A percentile compares a stretch with the other conserved stretches of the same genome.
Conservation (phyloP, 2,329 filamentous ascomycete genomes). For the Pseudomassariella vexata region DNA sequence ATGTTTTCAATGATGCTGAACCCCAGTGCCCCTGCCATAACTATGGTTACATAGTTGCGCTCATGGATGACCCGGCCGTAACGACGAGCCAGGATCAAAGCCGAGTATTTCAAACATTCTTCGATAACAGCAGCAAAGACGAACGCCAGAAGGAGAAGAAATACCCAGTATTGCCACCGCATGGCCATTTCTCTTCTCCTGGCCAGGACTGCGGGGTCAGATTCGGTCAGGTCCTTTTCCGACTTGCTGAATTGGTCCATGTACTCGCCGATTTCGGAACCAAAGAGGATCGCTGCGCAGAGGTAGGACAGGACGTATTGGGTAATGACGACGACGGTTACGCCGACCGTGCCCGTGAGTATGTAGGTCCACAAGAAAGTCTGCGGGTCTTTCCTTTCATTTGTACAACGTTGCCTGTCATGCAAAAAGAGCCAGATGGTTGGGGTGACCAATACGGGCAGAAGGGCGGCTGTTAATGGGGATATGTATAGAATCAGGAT, state of each 20-base stretch:
- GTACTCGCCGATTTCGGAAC: constrained; percentile 5
- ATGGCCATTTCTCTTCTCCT: constrained; percentile 5
- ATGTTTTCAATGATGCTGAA: constrained; percentile 15
- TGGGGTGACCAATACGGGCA: no score
- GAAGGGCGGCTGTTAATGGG: no score
- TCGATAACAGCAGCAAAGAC: constrained; percentile 10
- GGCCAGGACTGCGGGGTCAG: constrained; percentile 7
- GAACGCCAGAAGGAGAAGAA: constrained; percentile 10
- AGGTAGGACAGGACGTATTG: constrained; percentile 8
- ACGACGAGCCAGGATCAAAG: constrained; percentile 9
- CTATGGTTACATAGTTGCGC: constrained; percentile 8
- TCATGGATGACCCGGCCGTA: constrained; percentile 9
- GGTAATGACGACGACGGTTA: constrained; percentile 5
- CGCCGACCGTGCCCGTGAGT: constrained; percentile 12
- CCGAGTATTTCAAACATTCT: constrained; percentile 13
- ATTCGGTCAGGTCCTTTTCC: constrained; percentile 2
- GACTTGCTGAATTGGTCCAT: constrained; percentile 4
- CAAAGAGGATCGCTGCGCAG: constrained; percentile 6
- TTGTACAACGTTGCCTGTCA: no score
- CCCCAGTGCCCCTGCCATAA: constrained; percentile 10
- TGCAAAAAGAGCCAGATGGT: no score
- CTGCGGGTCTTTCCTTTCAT: constrained; percentile 8
- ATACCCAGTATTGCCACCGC: constrained; percentile 12
- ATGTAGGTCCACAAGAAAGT: constrained; percentile 13
- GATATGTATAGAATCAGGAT: no score